Percentiles rank a stretch among this genome's conserved stretches.
Evolutionary conservation across 2,329 filamentous ascomycete species (phyloP).

Genomic region (Geosmithia flava): DNA sequence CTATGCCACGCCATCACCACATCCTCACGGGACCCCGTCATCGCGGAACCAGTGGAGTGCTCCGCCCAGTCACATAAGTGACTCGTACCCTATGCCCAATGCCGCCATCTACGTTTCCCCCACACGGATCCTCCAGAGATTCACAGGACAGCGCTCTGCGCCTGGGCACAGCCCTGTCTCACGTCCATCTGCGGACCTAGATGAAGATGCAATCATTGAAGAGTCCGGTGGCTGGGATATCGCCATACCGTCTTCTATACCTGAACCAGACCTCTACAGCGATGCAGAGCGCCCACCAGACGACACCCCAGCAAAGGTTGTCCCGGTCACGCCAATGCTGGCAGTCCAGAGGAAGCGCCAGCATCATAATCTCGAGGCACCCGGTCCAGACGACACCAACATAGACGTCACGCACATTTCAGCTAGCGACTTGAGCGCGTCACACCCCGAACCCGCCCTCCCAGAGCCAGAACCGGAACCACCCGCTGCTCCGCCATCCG

Average conservation of each 20-base stretch:
- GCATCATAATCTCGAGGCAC: not conserved
- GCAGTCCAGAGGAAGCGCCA: not conserved
- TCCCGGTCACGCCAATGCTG: slow-evolving; percentile 13
- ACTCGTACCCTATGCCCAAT: slow-evolving; percentile 35
- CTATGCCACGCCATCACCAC: not conserved
- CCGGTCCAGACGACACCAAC: slow-evolving; percentile 3
- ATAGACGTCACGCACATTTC: slow-evolving; percentile 19
- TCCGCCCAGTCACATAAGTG: slow-evolving; percentile 37
- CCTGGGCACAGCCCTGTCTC: not conserved
- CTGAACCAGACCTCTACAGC: not conserved
- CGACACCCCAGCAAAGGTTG: slow-evolving; percentile 3
- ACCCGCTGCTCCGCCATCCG: slow-evolving; percentile 4
- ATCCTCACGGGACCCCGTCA: not conserved
- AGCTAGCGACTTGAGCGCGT: slow-evolving; percentile 12
- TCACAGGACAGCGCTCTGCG: slow-evolving; percentile 9
- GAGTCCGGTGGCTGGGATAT: not conserved
- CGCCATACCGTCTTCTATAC: not conserved
- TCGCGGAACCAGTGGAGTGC: slow-evolving; percentile 21
- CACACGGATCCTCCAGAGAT: slow-evolving; percentile 35
- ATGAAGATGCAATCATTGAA: not conserved
- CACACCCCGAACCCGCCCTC: slow-evolving; percentile 6
- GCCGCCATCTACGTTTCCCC: slow-evolving; percentile 25
- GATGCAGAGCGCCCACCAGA: not conserved
- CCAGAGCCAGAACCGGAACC: slow-evolving; percentile 14
- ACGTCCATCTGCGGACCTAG: not conserved